phyloP scores from a whole-genome alignment of 768 basidiomycete genomes.

The Phlebiopsis gigantea region DNA sequence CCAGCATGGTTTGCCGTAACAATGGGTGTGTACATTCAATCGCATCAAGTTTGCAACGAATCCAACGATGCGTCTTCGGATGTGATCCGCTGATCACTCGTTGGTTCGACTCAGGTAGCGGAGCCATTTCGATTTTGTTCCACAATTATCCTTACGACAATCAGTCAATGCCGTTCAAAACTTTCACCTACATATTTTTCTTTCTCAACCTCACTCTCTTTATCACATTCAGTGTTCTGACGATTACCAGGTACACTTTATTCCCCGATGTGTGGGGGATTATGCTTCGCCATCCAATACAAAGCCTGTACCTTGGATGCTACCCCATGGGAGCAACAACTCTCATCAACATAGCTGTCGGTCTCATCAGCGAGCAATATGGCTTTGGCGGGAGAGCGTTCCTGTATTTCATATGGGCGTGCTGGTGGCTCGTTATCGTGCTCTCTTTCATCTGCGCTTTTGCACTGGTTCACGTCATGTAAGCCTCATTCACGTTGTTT shows the following conservation, averaged over 20 bases:
- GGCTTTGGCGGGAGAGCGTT: constrained; percentile 47
- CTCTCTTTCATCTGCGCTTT: constrained; percentile 56
- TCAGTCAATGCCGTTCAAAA: constrained; percentile 33
- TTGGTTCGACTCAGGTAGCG: constrained; percentile 32
- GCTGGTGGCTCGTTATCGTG: constrained; percentile 66
- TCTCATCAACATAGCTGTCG: constrained; percentile 46
- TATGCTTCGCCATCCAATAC: constrained; percentile 44
- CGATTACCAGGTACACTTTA: constrained; percentile 44
- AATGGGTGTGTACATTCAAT: constrained; percentile 38
- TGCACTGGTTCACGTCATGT: constrained; percentile 65
- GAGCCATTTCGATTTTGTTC: constrained; percentile 51
- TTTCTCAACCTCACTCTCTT: constrained; percentile 56
- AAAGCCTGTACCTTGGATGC: constrained; percentile 43
- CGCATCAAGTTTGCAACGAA: background rate
- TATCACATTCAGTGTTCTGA: constrained; percentile 39
- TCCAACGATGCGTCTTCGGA: background rate
- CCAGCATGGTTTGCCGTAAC: constrained; percentile 51
- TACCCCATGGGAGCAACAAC: constrained; percentile 61
- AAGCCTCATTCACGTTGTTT: constrained; percentile 21
- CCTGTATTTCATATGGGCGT: constrained; percentile 50
- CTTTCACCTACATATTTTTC: constrained; percentile 46
- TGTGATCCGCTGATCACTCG: background rate
- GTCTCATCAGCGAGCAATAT: constrained; percentile 38
- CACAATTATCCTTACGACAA: constrained; percentile 51
- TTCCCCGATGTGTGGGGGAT: constrained; percentile 47